Base-by-base conservation (phyloP, 768 basidiomycete species). In the Lactarius hatsudake region DNA sequence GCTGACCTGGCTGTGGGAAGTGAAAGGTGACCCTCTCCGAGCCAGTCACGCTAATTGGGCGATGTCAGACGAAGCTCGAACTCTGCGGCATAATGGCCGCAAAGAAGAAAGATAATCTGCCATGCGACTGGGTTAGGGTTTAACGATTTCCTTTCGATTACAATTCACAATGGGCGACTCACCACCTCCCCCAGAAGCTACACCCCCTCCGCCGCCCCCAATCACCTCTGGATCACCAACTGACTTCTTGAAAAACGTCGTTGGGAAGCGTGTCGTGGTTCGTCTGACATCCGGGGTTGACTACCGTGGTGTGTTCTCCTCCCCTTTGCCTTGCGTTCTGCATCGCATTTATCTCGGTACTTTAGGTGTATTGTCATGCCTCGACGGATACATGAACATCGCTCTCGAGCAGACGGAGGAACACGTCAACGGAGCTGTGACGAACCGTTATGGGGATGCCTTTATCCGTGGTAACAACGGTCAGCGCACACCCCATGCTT, bases 321-420 rank as follows among this genome's bases (percentile, higher is more conserved):
- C 57, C 26, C 43, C 23, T 51, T 51, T 71, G 13, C 40, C 34
- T 68, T 30, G 51, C 32, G 23, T 38, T 38, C 6, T 56, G 5
- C 26, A 2, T 34, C 13, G 34, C 32, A 20, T 20, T 26, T n/a
- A 8, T 43, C 32, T 48, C 23, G 40, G 36, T 60, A 34, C n/a
- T 13, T 6, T 67, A 98, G 96, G 96, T 23, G 83, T 95, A 3
- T 79, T 99, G 17, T 96, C 94, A 3, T 98, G 97, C 74, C 83
- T 98, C 28, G 97, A 98, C 77, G 96, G 96, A 0, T 98, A 97
- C 78, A 98, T 99, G 97, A 98, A 98, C 79, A 96, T 98, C 59
- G 97, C 94, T 17, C 79, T 98, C 42, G 97, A 99, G 78, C 93
- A 97, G 76, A 97, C 96, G 3, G 94, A 97, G 78, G 97, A 99